These are phyloP conservation scores for Pseudopyrenochaeta lycopersici DNA, from an alignment of 2,329 filamentous ascomycete species.

Conservation along the genomic window DNA sequence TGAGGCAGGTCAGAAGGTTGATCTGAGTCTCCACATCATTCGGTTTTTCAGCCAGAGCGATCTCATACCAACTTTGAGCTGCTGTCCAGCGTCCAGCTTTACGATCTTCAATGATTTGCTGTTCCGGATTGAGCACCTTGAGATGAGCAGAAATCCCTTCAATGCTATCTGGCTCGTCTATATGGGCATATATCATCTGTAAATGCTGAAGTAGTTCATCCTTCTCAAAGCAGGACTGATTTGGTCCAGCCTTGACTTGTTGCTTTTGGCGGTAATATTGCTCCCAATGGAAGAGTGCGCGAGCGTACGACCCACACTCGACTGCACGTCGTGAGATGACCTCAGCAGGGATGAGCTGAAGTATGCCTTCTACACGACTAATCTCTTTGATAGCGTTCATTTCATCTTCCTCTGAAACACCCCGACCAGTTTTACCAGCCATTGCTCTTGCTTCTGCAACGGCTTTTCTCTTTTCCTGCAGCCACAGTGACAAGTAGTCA, in stretches of 20 bases:
- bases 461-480: conserved; percentile 75
- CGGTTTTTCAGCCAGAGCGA: conserved; percentile 82
- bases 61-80: conserved; percentile 97
- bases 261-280: conserved; percentile 76
- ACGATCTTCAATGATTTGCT: conserved; percentile 90
- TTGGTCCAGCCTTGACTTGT: conserved; percentile 53
- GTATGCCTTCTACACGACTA: conserved; percentile 74
- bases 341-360: conserved; percentile 74
- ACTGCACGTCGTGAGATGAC: conserved; percentile 83
- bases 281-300: conserved; percentile 94
- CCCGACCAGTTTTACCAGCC: conserved; percentile 55
- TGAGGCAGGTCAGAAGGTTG: conserved; percentile 85
- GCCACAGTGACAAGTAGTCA: conserved; percentile 91
- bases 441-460: conserved; percentile 51
- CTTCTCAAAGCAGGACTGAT: conserved; percentile 61
- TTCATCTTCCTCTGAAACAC: conserved; percentile 59
- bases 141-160: conserved; percentile 92
- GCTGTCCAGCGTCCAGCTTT: conserved; percentile 94
- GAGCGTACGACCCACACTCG: conserved; percentile 92
- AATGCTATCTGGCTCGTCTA: conserved; percentile 96
- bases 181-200: conserved; percentile 94
- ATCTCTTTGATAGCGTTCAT: conserved; percentile 64
- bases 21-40: conserved; percentile 79
- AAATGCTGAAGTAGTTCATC: conserved; percentile 77
- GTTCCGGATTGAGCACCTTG: conserved; percentile 86